Conservation (phyloP, 1,284 basidiomycete genomes). For the Pyrrhoderma noxium region DNA sequence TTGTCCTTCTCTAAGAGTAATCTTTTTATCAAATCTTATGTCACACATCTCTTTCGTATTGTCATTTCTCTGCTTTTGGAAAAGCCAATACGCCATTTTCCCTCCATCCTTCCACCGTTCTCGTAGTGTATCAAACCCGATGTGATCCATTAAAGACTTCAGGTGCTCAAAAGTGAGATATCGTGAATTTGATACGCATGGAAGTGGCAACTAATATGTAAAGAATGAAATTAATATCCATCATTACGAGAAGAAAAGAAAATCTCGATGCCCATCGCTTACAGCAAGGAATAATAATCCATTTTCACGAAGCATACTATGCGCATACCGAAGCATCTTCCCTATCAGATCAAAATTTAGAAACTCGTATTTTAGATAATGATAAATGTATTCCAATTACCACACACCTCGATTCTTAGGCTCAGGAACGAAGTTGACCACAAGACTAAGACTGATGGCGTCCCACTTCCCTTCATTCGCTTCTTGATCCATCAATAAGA, state of each 20-base stretch:
- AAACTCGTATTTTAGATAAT: not conserved
- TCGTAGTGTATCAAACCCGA: constrained; percentile 60
- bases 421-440: constrained; percentile 83
- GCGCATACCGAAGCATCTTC: constrained; percentile 63
- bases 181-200: constrained; percentile 78
- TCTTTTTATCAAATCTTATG: constrained; percentile 46
- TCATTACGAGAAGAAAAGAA: not conserved
- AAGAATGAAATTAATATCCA: not conserved
- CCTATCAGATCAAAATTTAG: constrained; percentile 52
- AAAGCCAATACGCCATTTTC: constrained; percentile 75
- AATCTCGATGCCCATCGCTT: constrained; percentile 25
- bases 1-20: constrained; percentile 52
- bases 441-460: constrained; percentile 74
- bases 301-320: constrained; percentile 46
- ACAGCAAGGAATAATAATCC: constrained; percentile 73
- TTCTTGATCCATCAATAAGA: constrained; percentile 50
- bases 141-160: constrained; percentile 44
- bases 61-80: constrained; percentile 34
- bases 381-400: not conserved
- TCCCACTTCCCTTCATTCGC: constrained; percentile 51
- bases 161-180: constrained; percentile 63
- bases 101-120: constrained; percentile 57
- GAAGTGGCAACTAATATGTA: constrained; percentile 57
- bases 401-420: constrained; percentile 62
- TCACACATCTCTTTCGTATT: constrained; percentile 15